Percentiles rank a stretch among this genome's conserved stretches.
Conservation (phyloP, 1,284 basidiomycete species). For the Ustanciosporium gigantosporum region DNA sequence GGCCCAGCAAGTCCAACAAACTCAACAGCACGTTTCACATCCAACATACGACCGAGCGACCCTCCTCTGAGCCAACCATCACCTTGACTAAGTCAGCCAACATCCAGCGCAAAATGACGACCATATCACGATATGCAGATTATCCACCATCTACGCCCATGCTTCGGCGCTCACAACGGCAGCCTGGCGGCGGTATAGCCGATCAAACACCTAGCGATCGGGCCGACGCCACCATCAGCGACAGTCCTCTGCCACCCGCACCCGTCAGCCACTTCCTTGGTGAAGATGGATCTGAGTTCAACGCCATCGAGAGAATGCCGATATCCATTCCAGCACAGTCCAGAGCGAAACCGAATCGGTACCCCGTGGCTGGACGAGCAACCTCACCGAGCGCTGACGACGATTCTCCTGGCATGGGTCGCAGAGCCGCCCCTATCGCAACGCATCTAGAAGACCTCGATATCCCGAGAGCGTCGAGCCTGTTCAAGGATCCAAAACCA, state of each 20-base stretch:
- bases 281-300: slow-evolving; percentile 21
- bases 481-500: slow-evolving; percentile 18
- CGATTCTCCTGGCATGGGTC: slow-evolving; percentile 35
- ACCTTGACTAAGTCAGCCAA: too few species aligned
- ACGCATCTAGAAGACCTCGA: slow-evolving; percentile 20
- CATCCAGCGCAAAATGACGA: too few species aligned
- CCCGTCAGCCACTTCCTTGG: slow-evolving; percentile 41
- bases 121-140: slow-evolving; percentile 20
- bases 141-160: slow-evolving; percentile 25
- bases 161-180: slow-evolving; percentile 23
- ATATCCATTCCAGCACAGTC: not conserved
- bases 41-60: too few species aligned
- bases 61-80: too few species aligned
- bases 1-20: too few species aligned
- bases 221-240: slow-evolving; percentile 30
- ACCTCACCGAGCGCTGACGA: slow-evolving; percentile 24
- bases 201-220: slow-evolving; percentile 30
- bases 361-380: slow-evolving; percentile 13
- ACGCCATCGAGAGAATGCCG: not conserved
- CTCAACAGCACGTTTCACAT: too few species aligned
- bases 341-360: slow-evolving; percentile 12
- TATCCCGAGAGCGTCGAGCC: slow-evolving; percentile 17
- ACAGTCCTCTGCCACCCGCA: slow-evolving; percentile 34
- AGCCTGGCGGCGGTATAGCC: slow-evolving; percentile 3
- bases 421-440: slow-evolving; percentile 10